phyloP scores from a whole-genome alignment of 2,329 filamentous ascomycete genomes.

The Fusarium gaditjirri region DNA sequence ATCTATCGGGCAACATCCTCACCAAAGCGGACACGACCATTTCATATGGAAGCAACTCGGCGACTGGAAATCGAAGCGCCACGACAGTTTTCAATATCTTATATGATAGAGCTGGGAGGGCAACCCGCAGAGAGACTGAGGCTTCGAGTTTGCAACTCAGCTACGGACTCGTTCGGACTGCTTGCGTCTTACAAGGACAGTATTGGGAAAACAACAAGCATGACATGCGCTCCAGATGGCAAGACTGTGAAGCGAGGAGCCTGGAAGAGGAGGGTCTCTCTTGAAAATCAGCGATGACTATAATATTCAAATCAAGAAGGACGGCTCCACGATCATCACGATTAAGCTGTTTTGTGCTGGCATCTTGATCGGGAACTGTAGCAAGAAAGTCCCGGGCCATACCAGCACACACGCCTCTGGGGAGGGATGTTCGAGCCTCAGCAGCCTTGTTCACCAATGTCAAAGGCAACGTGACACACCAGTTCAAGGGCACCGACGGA shows the following conservation, averaged over 20 bases:
- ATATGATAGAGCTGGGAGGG: not conserved
- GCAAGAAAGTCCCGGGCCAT: not conserved
- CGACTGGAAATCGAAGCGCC: not conserved
- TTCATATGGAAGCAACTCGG: not conserved
- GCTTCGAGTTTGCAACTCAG: not conserved
- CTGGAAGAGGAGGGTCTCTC: not conserved
- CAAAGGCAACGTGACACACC: not conserved
- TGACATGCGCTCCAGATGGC: not conserved
- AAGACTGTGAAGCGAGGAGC: not conserved
- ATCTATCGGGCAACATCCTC: not conserved
- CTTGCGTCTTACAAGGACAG: not conserved
- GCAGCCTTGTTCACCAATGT: rapidly evolving
- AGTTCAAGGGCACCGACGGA: not conserved
- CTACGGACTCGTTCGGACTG: not conserved
- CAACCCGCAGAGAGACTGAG: not conserved
- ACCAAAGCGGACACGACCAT: not conserved
- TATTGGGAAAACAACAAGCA: not conserved
- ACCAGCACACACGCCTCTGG: not conserved
- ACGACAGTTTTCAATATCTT: not conserved
- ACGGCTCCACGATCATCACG: not conserved
- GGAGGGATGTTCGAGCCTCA: not conserved
- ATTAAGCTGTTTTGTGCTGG: not conserved
- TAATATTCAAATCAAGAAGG: not conserved
- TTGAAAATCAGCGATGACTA: not conserved
- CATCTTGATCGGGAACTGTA: not conserved